Evolutionary conservation across 352 stramenopile genomes (phyloP).

Genomic region (Pythium volutum): DNA sequence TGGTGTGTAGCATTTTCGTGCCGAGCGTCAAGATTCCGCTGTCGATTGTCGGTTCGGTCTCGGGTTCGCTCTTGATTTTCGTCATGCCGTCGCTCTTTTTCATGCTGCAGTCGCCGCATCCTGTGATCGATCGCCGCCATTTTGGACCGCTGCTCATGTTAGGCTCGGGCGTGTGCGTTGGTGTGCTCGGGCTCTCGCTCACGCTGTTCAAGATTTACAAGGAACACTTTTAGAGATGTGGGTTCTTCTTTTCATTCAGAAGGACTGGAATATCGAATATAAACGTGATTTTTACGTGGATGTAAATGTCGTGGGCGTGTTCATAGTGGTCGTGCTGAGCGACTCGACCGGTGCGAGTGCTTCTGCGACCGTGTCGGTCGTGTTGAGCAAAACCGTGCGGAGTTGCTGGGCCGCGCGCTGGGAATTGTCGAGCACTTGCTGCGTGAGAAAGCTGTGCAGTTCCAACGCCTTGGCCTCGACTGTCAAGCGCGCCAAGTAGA

Average conservation of each 20-base stretch:
- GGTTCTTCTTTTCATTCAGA: too few species aligned
- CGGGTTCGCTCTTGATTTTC: conserved; percentile 78
- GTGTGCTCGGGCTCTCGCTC: conserved; percentile 39
- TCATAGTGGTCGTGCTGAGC: background rate
- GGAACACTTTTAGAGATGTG: conserved; percentile 20
- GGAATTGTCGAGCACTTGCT: background rate
- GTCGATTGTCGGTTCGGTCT: conserved; percentile 74
- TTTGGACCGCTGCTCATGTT: conserved; percentile 63
- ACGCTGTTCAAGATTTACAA: conserved; percentile 44
- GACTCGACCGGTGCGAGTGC: background rate
- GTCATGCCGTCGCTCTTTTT: conserved; percentile 80
- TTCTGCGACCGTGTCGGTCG: conserved; percentile 1
- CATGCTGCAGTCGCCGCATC: conserved; percentile 49
- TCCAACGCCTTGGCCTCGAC: background rate
- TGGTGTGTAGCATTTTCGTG: conserved; percentile 71
- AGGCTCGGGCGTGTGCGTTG: conserved; percentile 39
- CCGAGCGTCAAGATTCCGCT: conserved; percentile 74
- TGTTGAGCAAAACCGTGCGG: background rate
- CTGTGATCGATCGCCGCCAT: conserved; percentile 41
- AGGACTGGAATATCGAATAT: too few species aligned
- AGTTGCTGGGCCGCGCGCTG: background rate
- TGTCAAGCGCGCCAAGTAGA: background rate
- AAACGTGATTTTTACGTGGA: too few species aligned
- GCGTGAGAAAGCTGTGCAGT: background rate
- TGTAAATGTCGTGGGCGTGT: too few species aligned